A percentile compares a stretch with the other conserved stretches of the same genome.
Evolutionary conservation across 805 yeast species (phyloP).

Genomic region (Teunomyces atbi): DNA sequence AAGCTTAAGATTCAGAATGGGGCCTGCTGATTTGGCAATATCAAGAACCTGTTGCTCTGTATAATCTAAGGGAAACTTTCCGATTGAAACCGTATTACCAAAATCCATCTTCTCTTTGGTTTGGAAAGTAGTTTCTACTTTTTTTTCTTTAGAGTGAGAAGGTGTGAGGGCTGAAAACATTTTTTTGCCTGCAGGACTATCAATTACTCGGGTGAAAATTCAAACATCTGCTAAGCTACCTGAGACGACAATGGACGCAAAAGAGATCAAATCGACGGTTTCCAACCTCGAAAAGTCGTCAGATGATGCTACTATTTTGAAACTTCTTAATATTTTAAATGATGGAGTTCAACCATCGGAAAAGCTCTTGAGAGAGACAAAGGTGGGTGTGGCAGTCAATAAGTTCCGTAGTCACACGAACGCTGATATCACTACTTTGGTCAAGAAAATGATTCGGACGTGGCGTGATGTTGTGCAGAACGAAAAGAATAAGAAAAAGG

Average conservation of each 20-base stretch:
- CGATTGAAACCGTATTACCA: constrained; percentile 56
- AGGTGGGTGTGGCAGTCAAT: constrained; percentile 96
- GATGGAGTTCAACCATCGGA: constrained; percentile 82
- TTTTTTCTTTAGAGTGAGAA: background rate
- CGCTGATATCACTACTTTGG: constrained; percentile 66
- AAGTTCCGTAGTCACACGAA: constrained; percentile 71
- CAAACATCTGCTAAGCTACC: constrained; percentile 2
- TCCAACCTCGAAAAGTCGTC: constrained; percentile 71
- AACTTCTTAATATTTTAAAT: constrained; percentile 63
- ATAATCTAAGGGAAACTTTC: constrained; percentile 88
- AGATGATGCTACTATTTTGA: constrained; percentile 60
- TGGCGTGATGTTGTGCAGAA: constrained; percentile 89
- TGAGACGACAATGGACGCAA: constrained; percentile 53
- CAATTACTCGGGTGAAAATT: background rate
- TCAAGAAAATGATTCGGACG: constrained; percentile 74
- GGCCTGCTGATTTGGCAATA: constrained; percentile 84
- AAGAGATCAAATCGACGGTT: constrained; percentile 69
- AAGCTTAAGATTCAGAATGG: constrained; percentile 71
- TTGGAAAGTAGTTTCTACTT: too few species aligned
- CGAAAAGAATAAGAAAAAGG: constrained; percentile 50
- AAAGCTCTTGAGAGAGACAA: constrained; percentile 82
- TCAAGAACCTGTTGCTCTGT: constrained; percentile 92
- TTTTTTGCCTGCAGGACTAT: background rate
- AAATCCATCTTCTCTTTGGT: background rate
- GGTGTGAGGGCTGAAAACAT: background rate